Evolutionary conservation across 768 basidiomycete species (phyloP).

Genomic region (Podaxis carcinomalis): DNA sequence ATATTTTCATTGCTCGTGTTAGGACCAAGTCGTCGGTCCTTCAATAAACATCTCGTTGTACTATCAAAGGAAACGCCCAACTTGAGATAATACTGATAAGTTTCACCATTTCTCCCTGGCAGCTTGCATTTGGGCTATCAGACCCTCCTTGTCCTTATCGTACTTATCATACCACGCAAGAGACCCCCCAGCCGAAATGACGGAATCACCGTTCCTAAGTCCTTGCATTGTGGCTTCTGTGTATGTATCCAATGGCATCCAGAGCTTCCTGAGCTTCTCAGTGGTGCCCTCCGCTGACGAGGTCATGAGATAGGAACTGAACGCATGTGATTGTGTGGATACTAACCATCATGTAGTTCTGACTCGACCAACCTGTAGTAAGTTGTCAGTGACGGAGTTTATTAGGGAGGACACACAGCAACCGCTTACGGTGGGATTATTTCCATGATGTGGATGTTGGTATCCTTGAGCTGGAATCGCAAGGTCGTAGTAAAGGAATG

Average conservation of each 20-base stretch:
- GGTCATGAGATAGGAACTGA: background rate
- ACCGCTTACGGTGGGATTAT: slow-evolving; percentile 47
- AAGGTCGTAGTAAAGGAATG: slow-evolving; percentile 44
- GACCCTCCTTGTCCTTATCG: slow-evolving; percentile 23
- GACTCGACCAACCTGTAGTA: slow-evolving; percentile 47
- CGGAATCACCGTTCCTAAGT: slow-evolving; percentile 18
- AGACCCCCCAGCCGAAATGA: slow-evolving; percentile 20
- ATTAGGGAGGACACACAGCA: background rate
- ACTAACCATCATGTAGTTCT: slow-evolving; percentile 51
- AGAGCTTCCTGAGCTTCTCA: slow-evolving; percentile 36
- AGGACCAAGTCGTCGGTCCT: no score
- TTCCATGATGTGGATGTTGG: slow-evolving; percentile 48
- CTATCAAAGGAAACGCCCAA: background rate
- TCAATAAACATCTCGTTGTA: background rate
- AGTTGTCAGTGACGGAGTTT: background rate
- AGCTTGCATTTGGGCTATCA: slow-evolving; percentile 6
- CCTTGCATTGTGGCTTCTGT: slow-evolving; percentile 25
- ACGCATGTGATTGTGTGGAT: background rate
- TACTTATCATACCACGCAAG: slow-evolving; percentile 20
- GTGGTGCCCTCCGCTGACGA: slow-evolving; percentile 43
- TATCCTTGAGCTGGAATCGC: slow-evolving; percentile 36
- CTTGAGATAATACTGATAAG: background rate
- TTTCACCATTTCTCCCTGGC: slow-evolving; percentile 9
- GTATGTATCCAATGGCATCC: slow-evolving; percentile 46
- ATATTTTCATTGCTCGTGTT: no score